These are phyloP conservation scores for Desmodesmus armatus DNA, from an alignment of 139 green algal species.

Conservation along the genomic window DNA sequence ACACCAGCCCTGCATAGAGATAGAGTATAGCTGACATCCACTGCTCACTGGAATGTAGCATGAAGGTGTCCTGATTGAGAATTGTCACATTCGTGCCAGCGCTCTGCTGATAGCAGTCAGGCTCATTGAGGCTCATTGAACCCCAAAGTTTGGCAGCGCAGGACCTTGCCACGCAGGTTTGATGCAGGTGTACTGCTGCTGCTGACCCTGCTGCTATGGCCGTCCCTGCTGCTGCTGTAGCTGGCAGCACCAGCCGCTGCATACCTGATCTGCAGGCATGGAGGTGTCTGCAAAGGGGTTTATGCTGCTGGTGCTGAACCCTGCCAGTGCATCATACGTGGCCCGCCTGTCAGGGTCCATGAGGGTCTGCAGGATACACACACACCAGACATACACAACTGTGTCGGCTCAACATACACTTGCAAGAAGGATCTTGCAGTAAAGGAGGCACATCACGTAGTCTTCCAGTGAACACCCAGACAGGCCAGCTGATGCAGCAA, in stretches of 20 bases:
- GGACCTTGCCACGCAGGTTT: not conserved
- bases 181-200: not conserved
- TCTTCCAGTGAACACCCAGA: too few species aligned
- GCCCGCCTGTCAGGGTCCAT: conserved; percentile 53
- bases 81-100: too few species aligned
- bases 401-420: not conserved
- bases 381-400: not conserved
- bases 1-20: too few species aligned
- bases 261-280: conserved; percentile 49
- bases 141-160: too few species aligned
- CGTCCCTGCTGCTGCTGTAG: not conserved
- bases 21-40: too few species aligned
- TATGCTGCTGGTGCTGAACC: conserved; percentile 51
- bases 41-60: too few species aligned
- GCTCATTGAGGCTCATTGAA: too few species aligned
- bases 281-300: conserved; percentile 67
- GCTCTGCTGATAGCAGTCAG: too few species aligned
- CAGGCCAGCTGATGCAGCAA: not conserved
- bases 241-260: not conserved
- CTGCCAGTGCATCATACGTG: conserved; percentile 66
- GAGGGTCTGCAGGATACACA: conserved; percentile 55
- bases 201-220: not conserved
- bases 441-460: too few species aligned
- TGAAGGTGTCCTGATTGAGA: too few species aligned
- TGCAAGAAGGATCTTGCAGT: not conserved